Base-by-base conservation (phyloP, 1,139 yeast species). In the Keqinozyma sinolaborantium region DNA sequence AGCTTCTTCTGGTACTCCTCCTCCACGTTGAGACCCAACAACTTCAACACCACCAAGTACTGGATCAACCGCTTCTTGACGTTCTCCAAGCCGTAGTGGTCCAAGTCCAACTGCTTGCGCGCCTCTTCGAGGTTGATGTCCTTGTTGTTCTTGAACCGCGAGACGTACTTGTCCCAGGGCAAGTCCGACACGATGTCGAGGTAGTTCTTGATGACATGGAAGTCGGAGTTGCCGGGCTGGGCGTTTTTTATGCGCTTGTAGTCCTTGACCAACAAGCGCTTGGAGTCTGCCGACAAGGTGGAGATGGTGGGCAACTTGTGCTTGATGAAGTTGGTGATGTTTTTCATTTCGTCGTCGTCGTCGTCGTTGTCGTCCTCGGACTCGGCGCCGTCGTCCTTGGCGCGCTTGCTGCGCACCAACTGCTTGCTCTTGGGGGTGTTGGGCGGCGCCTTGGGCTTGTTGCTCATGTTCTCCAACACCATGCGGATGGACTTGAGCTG, bases 31-130 rank as follows among this genome's bases (percentile, higher is more conserved):
- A 59, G 51, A 5, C 69, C 70, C 33, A 81, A 74, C 25, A 86
- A 64, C 42, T 84, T 82, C 45, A 85, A 60, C 9, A 87, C 90
- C 7, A 92, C 88, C 31, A 86, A 62, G 50, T 86, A 87, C 52
- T 90, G 95, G 29, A 88, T 58, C 34, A 90, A 70, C 33, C 97
- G 70, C 45, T 76, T 82, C 55, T 90, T 90, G 30, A 87, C 95
- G 40, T 81, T 78, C 36, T 79, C 77, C 51, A 90, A 67, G 0
- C 97, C 97, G 52, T 78, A 85, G 58, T 90, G 97, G 45, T 87
- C 96, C 21, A 68, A 70, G 51, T 88, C 87, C 25, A 90, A 63
- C 39, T 79, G 78, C 13, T 58, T 53, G 36, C 71, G 70, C 0
- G 95, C 95, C 9, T 55, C 56, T 1, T 47, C 53, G 15, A 85